phyloP scores from a whole-genome alignment of 2,329 filamentous ascomycete species.

The Penicillium sp. region DNA sequence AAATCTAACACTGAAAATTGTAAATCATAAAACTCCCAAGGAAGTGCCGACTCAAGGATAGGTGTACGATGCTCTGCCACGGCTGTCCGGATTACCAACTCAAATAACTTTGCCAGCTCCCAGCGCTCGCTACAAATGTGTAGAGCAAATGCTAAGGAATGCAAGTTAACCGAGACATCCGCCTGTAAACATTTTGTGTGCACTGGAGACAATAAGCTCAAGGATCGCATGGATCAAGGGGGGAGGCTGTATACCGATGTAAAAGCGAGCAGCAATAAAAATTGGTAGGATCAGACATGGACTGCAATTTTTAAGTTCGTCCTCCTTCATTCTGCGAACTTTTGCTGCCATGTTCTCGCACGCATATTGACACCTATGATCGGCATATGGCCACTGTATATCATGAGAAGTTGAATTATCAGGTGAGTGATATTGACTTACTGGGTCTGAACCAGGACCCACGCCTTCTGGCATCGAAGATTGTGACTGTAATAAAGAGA shows the following conservation, averaged over 20 bases:
- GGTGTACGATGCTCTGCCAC: neutral
- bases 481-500: neutral
- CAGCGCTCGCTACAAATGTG: neutral
- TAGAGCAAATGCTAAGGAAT: neutral
- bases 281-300: slow-evolving; percentile 1
- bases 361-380: neutral
- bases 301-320: neutral
- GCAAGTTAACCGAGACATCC: neutral
- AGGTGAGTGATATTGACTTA: neutral
- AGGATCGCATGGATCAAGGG: too few species aligned
- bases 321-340: neutral
- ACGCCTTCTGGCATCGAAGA: neutral
- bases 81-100: neutral
- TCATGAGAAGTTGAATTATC: neutral
- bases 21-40: neutral
- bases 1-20: neutral
- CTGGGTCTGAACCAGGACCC: neutral
- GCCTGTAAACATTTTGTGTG: slow-evolving; percentile 1
- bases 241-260: neutral
- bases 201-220: neutral
- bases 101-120: neutral
- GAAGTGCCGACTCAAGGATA: neutral
- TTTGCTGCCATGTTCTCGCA: slow-evolving; percentile 1
- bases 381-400: neutral
- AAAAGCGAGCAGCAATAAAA: neutral